Evolutionary conservation across 1,284 basidiomycete species (phyloP), one percentile per base, ranked within the genome.

Genomic region (Pseudozyma tsukubaensis): DNA sequence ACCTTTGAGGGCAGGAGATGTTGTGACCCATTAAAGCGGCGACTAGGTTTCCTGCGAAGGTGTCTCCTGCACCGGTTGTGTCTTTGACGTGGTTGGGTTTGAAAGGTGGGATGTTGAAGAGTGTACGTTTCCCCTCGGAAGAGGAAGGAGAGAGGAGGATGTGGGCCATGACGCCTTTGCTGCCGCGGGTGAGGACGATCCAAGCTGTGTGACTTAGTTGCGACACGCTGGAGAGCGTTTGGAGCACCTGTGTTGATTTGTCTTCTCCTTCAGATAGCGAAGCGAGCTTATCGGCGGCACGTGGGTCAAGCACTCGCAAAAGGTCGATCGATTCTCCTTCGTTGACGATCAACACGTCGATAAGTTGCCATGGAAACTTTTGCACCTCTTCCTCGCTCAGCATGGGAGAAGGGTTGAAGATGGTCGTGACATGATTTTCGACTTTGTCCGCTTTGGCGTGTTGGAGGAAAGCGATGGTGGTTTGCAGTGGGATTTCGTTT

Each of bases 321-420:
- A 87, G 72, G 18, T 84, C 82, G 9, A 67, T 56, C 5, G 81
- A 84, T 68, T 89, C 88, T 19, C 87, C 88, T 65, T 88, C 86
- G 72, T 89, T 89, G 40, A 89, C 86, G 29, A 89, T 83, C 21
- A 89, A 82, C 85, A 87, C 88, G 34, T 86, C 84, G 9, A 89
- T 76, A 18, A 72, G 49, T 0, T 58, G 53, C 88, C 88, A 89
- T 0, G 86, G 85, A 74, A 89, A 88, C 0, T 72, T 48, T 6
- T 76, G 73, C 16, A 88, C 83, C 60, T 88, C 83, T 0, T 72
- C 69, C 1, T 61, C 43, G 1, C 82, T 76, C 2, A 86, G 86
- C 87, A 89, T 88, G 6, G 88, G 88, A 0, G 86, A 87, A 0
- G 88, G 88, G 77, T 89, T 89, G 84, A 87, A 88, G n/a, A 89